Conservation (phyloP, 2,329 filamentous ascomycete species). For the Neofusicoccum umdonicola region DNA sequence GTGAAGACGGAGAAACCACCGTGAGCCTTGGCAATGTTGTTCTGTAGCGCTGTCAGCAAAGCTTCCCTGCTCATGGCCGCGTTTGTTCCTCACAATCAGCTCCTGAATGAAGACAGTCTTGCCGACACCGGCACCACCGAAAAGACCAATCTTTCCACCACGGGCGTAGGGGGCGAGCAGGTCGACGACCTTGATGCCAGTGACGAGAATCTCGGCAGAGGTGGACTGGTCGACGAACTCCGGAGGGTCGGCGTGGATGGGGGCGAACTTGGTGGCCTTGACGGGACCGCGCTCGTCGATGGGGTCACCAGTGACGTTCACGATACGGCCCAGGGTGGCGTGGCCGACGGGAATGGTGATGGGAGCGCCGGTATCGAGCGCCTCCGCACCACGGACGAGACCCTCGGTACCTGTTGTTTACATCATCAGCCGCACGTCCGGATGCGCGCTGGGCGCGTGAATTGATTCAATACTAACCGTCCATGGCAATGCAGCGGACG, state of each 20-base stretch:
- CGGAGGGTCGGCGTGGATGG: conserved; percentile 94
- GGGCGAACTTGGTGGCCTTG: conserved; percentile 81
- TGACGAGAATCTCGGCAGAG: conserved; percentile 91
- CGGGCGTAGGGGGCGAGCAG: conserved; percentile 97
- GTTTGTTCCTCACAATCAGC: conserved; percentile 67
- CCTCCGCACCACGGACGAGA: conserved; percentile 89
- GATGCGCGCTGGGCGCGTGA: conserved; percentile 1
- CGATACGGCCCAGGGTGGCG: conserved; percentile 95
- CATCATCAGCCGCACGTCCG: conserved; percentile 22
- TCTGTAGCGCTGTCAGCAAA: conserved; percentile 50
- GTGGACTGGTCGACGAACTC: conserved; percentile 95
- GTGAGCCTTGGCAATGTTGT: conserved; percentile 99
- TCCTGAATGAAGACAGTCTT: conserved; percentile 99
- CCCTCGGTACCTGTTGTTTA: conserved; percentile 81
- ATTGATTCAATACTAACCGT: conserved; percentile 64
- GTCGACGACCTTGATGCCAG: conserved; percentile 99
- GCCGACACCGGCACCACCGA: conserved; percentile 99
- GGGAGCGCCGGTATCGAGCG: conserved; percentile 84
- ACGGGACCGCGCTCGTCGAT: conserved; percentile 99
- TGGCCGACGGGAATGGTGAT: conserved; percentile 96
- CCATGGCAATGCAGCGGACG: conserved; percentile 99
- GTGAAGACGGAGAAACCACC: conserved; percentile 99
- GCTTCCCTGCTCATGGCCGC: neutral
- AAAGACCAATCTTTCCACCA: conserved; percentile 99
- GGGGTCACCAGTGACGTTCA: conserved; percentile 99